Conservation (phyloP, 1,139 yeast genomes). For the Hansenula sp. region DNA sequence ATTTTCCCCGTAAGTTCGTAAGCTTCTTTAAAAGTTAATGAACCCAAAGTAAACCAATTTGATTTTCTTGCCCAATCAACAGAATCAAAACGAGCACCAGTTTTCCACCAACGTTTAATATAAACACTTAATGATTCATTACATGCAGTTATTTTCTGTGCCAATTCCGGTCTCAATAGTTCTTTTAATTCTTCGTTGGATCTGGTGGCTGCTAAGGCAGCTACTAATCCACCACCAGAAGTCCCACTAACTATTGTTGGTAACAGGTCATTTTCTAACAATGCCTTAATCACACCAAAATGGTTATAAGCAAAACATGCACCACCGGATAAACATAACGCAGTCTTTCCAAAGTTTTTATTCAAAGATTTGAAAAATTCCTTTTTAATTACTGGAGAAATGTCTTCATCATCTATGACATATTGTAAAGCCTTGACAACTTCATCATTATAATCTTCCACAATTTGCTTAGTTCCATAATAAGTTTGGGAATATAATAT, state of each 20-base stretch:
- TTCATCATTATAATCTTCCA: constrained; percentile 52
- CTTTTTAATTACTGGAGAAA: constrained; percentile 41
- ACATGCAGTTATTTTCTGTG: constrained; percentile 67
- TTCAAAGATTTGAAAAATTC: constrained; percentile 55
- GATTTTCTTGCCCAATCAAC: constrained; percentile 70
- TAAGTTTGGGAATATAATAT: constrained; percentile 70
- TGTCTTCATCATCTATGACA: constrained; percentile 35
- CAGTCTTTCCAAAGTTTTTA: constrained; percentile 69
- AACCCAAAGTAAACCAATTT: constrained; percentile 69
- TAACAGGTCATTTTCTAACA: constrained; percentile 60
- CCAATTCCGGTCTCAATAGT: constrained; percentile 58
- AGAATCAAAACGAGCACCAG: constrained; percentile 79
- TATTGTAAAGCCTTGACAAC: constrained; percentile 45
- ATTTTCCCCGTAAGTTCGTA: constrained; percentile 64
- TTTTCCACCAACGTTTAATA: constrained; percentile 62
- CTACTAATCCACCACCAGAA: constrained; percentile 80
- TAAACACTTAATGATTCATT: constrained; percentile 61
- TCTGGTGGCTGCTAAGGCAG: constrained; percentile 68
- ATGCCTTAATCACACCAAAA: constrained; percentile 72
- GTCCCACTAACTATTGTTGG: constrained; percentile 77
- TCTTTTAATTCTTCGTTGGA: constrained; percentile 61
- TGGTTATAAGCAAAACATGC: constrained; percentile 78
- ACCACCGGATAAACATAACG: constrained; percentile 75
- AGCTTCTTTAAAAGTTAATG: constrained; percentile 70
- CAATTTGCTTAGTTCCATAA: constrained; percentile 66